Conservation (phyloP, 345 rosid species). For the Clausena lansium region DNA sequence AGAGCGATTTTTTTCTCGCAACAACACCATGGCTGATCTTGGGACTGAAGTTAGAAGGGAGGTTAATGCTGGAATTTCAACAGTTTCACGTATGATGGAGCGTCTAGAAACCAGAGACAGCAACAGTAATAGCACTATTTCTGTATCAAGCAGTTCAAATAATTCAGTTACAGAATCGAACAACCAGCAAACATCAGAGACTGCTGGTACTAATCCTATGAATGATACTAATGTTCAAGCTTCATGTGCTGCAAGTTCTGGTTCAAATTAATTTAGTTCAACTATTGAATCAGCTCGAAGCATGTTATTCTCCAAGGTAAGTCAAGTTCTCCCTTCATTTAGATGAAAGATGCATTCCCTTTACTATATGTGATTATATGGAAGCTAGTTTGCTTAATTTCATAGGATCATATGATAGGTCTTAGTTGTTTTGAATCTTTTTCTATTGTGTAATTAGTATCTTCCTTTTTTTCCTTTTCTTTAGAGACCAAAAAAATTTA, state of each 20-base stretch:
- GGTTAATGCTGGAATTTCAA: slow-evolving; percentile 80
- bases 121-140: slow-evolving; percentile 36
- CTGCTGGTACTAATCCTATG: slow-evolving; percentile 27
- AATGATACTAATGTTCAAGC: slow-evolving; percentile 35
- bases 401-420: not conserved
- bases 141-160: slow-evolving; percentile 42
- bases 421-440: not conserved
- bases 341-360: not conserved
- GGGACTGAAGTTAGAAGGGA: slow-evolving; percentile 88
- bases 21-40: slow-evolving; percentile 57
- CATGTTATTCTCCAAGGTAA: slow-evolving; percentile 23
- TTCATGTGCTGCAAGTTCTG: slow-evolving; percentile 50
- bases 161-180: slow-evolving; percentile 36
- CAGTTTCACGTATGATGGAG: slow-evolving; percentile 87
- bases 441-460: not conserved
- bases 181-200: slow-evolving; percentile 31
- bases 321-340: not conserved
- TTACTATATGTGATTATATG: not conserved
- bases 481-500: not conserved
- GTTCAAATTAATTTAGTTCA: slow-evolving; percentile 36
- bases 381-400: not conserved
- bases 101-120: slow-evolving; percentile 60
- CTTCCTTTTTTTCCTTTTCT: not conserved
- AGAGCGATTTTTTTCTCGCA: slow-evolving; percentile 85
- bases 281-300: slow-evolving; percentile 15